These are phyloP conservation scores for Kwoniella sp. DNA, from an alignment of 768 basidiomycete genomes.

Conservation along the genomic window DNA sequence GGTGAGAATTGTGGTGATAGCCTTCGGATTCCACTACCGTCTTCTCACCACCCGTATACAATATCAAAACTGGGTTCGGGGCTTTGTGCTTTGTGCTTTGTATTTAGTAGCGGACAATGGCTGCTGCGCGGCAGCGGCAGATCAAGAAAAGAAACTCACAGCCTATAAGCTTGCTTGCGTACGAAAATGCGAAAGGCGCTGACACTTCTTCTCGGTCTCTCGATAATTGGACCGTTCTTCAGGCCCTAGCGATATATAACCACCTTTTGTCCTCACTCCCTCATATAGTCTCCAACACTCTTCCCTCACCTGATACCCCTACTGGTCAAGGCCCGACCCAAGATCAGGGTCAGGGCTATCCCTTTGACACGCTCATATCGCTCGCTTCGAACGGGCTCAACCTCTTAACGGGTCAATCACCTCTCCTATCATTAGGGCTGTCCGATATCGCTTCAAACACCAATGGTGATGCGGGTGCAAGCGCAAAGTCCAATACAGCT, in stretches of 20 bases:
- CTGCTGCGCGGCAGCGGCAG: no score
- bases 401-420: constrained; percentile 1
- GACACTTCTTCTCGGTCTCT: not conserved
- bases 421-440: not conserved
- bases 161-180: no score
- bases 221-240: not conserved
- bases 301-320: not conserved
- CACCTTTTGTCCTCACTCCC: constrained; percentile 20
- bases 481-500: not conserved
- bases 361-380: constrained; percentile 18
- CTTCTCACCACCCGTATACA: no score
- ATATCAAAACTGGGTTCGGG: no score
- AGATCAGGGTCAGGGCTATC: constrained; percentile 1
- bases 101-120: no score
- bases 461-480: not conserved
- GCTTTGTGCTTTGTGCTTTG: no score
- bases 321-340: not conserved
- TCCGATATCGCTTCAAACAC: not conserved
- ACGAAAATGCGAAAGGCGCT: no score
- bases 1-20: constrained; percentile 22
- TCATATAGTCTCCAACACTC: not conserved
- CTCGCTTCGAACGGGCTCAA: constrained; percentile 10
- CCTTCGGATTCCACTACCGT: no score
- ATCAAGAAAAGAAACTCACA: no score
- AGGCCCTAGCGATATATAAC: constrained; percentile 19